phyloP scores from a whole-genome alignment of 148 eudicot genomes.

The Oxyria digyna region DNA sequence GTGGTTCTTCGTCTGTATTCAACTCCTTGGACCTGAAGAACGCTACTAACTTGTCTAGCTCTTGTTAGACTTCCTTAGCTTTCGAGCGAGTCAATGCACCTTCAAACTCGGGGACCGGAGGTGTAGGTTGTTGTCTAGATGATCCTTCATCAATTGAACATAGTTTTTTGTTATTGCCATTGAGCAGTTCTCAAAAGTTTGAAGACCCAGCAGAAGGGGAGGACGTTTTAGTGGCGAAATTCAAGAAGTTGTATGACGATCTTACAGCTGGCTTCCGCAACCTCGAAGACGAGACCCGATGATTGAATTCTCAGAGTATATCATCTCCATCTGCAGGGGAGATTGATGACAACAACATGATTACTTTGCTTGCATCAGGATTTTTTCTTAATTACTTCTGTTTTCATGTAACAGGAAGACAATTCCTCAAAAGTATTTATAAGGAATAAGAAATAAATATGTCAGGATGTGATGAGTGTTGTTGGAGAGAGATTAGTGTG shows the following conservation, averaged over 20 bases:
- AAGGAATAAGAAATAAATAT: not conserved
- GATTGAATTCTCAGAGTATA: constrained; percentile 5
- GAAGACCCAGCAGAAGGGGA: constrained; percentile 97
- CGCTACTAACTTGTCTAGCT: too few relatives aligned
- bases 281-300: constrained; percentile 86
- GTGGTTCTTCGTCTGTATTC: too few relatives aligned
- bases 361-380: not conserved
- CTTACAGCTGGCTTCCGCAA: constrained; percentile 72
- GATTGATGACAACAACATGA: not conserved
- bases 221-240: constrained; percentile 56
- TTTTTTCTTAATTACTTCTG: not conserved
- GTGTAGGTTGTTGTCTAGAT: too few relatives aligned
- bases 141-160: too few relatives aligned
- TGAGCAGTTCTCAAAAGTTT: constrained; percentile 73
- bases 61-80: too few relatives aligned
- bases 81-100: too few relatives aligned
- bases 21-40: too few relatives aligned
- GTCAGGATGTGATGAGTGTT: not conserved
- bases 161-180: too few relatives aligned
- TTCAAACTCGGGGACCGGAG: too few relatives aligned
- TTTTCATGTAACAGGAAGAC: not conserved
- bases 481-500: not conserved
- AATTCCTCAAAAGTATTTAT: not conserved
- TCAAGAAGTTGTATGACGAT: constrained; percentile 70
- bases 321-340: not conserved